Conservation (phyloP, 768 basidiomycete species). For the Tricholoma sp. region DNA sequence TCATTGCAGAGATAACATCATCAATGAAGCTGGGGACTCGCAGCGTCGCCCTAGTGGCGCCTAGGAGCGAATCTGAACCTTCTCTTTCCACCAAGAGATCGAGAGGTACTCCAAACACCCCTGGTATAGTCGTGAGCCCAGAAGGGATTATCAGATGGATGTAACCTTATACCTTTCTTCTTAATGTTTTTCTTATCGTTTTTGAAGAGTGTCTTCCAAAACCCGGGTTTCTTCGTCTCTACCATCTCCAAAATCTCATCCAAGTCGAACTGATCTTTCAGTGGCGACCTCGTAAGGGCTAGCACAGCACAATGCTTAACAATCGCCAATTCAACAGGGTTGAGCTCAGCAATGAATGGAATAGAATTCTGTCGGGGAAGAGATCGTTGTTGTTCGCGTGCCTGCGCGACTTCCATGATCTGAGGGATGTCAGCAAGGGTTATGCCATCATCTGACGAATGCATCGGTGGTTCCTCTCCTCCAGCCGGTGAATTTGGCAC, state of each 20-base stretch:
- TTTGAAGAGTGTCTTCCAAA: constrained; percentile 97
- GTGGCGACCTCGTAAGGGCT: constrained; percentile 67
- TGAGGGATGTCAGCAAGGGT: constrained; percentile 94
- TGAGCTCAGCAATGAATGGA: constrained; percentile 82
- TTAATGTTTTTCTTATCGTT: constrained; percentile 87
- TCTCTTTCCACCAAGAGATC: constrained; percentile 91
- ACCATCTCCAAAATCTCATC: constrained; percentile 94
- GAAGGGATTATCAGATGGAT: constrained; percentile 1
- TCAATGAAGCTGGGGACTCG: constrained; percentile 97
- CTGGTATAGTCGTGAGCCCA: constrained; percentile 33
- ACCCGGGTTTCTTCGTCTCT: constrained; percentile 87
- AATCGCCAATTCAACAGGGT: constrained; percentile 79
- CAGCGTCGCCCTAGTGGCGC: constrained; percentile 78
- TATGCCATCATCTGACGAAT: constrained; percentile 67
- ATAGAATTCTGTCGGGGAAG: constrained; percentile 72
- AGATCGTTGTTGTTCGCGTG: constrained; percentile 82
- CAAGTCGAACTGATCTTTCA: constrained; percentile 80
- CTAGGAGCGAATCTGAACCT: constrained; percentile 92
- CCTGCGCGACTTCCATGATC: constrained; percentile 87
- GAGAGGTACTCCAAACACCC: constrained; percentile 90
- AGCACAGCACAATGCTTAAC: constrained; percentile 90
- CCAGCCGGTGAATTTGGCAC: constrained; percentile 66
- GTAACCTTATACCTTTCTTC: constrained; percentile 63
- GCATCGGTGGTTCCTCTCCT: constrained; percentile 27
- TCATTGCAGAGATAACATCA: constrained; percentile 97